phyloP scores from a whole-genome alignment of 2,329 filamentous ascomycete species.

The Claviceps humidiphila region DNA sequence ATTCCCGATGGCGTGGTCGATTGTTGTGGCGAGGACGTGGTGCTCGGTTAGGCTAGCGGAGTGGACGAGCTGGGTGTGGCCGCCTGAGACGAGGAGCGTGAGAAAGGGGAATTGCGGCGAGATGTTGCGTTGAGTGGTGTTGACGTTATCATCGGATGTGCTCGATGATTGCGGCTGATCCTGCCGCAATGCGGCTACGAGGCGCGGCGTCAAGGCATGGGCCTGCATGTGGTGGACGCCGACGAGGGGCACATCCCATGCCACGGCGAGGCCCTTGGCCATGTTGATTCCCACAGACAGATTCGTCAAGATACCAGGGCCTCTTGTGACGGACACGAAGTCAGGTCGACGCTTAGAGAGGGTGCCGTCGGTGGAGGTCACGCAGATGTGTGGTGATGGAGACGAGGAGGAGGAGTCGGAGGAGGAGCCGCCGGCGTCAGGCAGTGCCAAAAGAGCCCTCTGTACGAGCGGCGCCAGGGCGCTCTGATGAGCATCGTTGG shows the following conservation, averaged over 20 bases:
- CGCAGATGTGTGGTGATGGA: not conserved
- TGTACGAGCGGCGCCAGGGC: slow-evolving; percentile 56
- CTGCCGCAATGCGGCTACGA: slow-evolving; percentile 47
- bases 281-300: slow-evolving; percentile 66
- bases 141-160: slow-evolving; percentile 3
- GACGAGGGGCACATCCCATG: slow-evolving; percentile 70
- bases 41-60: slow-evolving; percentile 58
- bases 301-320: slow-evolving; percentile 76
- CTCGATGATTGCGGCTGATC: not conserved
- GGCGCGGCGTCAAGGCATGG: slow-evolving; percentile 75
- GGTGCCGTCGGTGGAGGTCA: not conserved
- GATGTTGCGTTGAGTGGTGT: slow-evolving; percentile 26
- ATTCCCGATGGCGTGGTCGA: slow-evolving; percentile 82
- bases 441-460: slow-evolving; percentile 45
- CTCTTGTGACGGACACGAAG: slow-evolving; percentile 79
- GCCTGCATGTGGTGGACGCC: slow-evolving; percentile 97
- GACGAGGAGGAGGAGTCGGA: not conserved
- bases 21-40: slow-evolving; percentile 55
- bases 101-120: slow-evolving; percentile 59
- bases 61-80: slow-evolving; percentile 76
- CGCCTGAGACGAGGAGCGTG: slow-evolving; percentile 79
- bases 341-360: slow-evolving; percentile 43
- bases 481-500: slow-evolving; percentile 62
- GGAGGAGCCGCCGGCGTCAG: slow-evolving; percentile 9
- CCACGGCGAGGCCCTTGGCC: slow-evolving; percentile 75